Conservation (phyloP, 1,139 yeast species). For the Hansenula sp. region DNA sequence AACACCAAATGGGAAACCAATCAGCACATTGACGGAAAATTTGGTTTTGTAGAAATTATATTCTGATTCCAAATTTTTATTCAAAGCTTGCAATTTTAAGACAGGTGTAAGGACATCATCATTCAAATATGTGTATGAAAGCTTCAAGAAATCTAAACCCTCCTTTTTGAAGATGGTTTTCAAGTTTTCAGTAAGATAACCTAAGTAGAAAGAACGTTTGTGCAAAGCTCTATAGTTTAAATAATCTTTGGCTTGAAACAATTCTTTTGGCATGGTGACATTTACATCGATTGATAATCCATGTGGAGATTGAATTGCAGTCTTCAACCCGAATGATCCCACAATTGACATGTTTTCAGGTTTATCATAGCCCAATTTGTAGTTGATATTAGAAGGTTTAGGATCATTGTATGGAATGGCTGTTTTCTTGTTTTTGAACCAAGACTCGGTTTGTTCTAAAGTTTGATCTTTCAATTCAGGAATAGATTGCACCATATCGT, state of each 20-base stretch:
- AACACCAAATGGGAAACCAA: slow-evolving; percentile 64
- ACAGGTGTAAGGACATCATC: slow-evolving; percentile 67
- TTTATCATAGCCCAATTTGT: slow-evolving; percentile 62
- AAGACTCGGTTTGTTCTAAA: slow-evolving; percentile 48
- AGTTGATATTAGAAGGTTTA: slow-evolving; percentile 65
- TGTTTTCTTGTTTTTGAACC: slow-evolving; percentile 45
- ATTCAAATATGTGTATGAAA: slow-evolving; percentile 62
- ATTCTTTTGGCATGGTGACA: slow-evolving; percentile 70
- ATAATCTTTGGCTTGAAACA: slow-evolving; percentile 85
- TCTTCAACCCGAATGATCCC: slow-evolving; percentile 86
- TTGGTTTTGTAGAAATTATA: slow-evolving; percentile 60
- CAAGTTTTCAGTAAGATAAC: slow-evolving; percentile 66
- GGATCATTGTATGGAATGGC: slow-evolving; percentile 89
- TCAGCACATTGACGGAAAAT: slow-evolving; percentile 65
- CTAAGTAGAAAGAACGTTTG: slow-evolving; percentile 83
- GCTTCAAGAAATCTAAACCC: slow-evolving; percentile 40
- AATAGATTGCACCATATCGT: slow-evolving; percentile 61
- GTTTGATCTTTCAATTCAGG: slow-evolving; percentile 50
- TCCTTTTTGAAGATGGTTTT: slow-evolving; percentile 49
- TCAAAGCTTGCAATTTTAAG: slow-evolving; percentile 42
- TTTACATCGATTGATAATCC: slow-evolving; percentile 73
- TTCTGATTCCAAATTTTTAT: slow-evolving; percentile 30
- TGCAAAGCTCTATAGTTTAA: slow-evolving; percentile 85
- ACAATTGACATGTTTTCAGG: slow-evolving; percentile 78
- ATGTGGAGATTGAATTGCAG: slow-evolving; percentile 60